Conservation (phyloP, 352 stramenopile species). For the Globisporangium viniferum region DNA sequence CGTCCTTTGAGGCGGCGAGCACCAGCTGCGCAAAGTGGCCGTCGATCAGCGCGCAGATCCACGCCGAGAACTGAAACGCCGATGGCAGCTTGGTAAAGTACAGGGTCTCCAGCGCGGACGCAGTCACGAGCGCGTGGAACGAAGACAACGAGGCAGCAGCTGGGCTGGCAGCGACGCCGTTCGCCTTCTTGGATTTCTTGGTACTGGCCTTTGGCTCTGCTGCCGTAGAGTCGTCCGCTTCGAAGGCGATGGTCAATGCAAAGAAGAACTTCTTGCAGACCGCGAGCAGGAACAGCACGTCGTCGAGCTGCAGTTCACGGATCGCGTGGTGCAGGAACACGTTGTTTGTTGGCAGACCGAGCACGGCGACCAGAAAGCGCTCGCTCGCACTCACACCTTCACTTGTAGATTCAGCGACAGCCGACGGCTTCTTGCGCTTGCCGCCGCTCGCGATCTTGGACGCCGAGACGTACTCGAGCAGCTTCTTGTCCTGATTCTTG, state of each 20-base stretch:
- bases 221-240: conserved; percentile 4
- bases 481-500: conserved; percentile 36
- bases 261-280: conserved; percentile 73
- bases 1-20: conserved; percentile 50
- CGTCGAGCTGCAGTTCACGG: conserved; percentile 57
- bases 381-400: conserved; percentile 30
- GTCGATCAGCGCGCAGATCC: conserved; percentile 75
- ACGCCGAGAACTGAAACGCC: conserved; percentile 51
- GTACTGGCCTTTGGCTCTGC: not conserved
- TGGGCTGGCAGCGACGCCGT: conserved; percentile 9
- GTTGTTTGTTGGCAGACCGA: conserved; percentile 58
- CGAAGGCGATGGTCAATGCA: conserved; percentile 29
- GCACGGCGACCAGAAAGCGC: conserved; percentile 51
- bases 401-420: not conserved
- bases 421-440: conserved; percentile 28
- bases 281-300: conserved; percentile 65
- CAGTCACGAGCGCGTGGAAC: conserved; percentile 16
- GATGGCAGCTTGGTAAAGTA: conserved; percentile 30
- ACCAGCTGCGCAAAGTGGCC: conserved; percentile 68
- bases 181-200: conserved; percentile 18
- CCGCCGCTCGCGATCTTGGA: conserved; percentile 16
- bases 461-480: conserved; percentile 32
- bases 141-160: conserved; percentile 13
- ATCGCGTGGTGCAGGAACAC: conserved; percentile 82
- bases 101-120: conserved; percentile 21